Base-by-base conservation (phyloP, 352 stramenopile species). In the Pythium brachiatum region DNA sequence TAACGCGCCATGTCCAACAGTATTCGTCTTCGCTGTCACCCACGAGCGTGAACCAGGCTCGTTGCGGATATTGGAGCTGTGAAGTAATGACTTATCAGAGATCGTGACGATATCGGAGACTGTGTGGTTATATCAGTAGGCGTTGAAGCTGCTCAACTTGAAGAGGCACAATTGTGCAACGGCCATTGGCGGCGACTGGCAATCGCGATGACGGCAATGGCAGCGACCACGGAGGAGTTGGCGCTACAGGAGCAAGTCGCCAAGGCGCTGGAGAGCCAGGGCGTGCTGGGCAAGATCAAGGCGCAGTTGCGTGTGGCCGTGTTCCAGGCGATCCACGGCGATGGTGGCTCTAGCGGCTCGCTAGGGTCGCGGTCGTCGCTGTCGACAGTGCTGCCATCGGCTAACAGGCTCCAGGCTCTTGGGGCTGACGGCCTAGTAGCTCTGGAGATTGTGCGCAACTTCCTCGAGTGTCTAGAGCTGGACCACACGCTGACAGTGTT, bases 241-340 rank as follows among this genome's bases (percentile, higher is more conserved):
- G 79, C 70, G 52, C 68, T 95, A 18, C 90, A 90, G 66, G 64
- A 85, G 9, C 75, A 85, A 26, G 75, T 94, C 21, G 78, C 76
- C 1, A 75, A 81, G 52, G 57, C 73, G 38, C 71, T 92, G 6
- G 71, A 76, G 58, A 74, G 38, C 20, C 77, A 89, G 57, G 84
- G 86, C n/a, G 74, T 94, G 15, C 57, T 95, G 21, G 70, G 64
- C 38, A 88, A 88, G 60, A 70, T 95, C 58, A 92, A 91, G 76
- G 86, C 86, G 2, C 76, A 95, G 59, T 66, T 94, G 34, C 78
- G 84, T 0, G 83, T 80, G 2, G 84, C 83, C 1, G 81, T 93
- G 11, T 92, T 92, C 60, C 74, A 89, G n/a, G 74, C 78, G n/a
- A 81, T 95, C 64, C 81, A 92, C 36, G 73, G 38, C 68, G 53